Evolutionary conservation across 768 basidiomycete species (phyloP), one percentile per base, ranked within the genome.

Genomic region (Tephrocybe sp.): DNA sequence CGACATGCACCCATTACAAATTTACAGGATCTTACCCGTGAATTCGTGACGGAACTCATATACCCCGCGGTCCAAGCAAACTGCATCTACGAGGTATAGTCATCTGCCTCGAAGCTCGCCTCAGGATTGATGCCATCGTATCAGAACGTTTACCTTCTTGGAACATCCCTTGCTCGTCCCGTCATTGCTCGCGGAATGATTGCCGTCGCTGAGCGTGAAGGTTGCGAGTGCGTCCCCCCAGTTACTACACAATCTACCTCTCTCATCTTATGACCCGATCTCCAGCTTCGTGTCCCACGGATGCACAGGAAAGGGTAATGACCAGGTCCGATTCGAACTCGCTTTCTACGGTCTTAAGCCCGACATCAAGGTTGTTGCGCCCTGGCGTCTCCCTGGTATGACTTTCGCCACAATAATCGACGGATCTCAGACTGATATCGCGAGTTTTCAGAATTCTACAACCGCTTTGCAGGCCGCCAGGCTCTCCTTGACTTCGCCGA

Each of bases 121-220:
- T 31, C 32, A 27, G 32, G 26, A 35, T 39, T 52, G 19, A 55
- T 46, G 28, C 30, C 38, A 51, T 31, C 31, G 44, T 12, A 28
- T 24, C 48, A 93, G 89, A 91, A 91, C 61, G 91, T 98, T 46
- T 99, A 98, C 73, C 87, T 98, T 26, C 87, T 98, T 42, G 97
- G 96, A 26, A 98, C 97, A 11, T 98, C 96, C 8, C 87, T 99
- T 44, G 96, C 97, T 44, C 91, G 97, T 24, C 97, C 97, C 19
- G 96, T 99, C 61, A 99, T 98, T 65, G 94, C 97, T 47, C 93
- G 97, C 54, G 96, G 95, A 22, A 99, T 99, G 97, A 98, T 99
- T 52, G 86, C 87, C 30, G 76, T 89, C 45, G 97, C 96, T 16
- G 92, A 88, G 32, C 76, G 74, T 58, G 93, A 98, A 69, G 87